Evolutionary conservation across 441 rosid species (phyloP), one percentile per base, ranked within the genome.

Genomic region (Mallotus repandus): DNA sequence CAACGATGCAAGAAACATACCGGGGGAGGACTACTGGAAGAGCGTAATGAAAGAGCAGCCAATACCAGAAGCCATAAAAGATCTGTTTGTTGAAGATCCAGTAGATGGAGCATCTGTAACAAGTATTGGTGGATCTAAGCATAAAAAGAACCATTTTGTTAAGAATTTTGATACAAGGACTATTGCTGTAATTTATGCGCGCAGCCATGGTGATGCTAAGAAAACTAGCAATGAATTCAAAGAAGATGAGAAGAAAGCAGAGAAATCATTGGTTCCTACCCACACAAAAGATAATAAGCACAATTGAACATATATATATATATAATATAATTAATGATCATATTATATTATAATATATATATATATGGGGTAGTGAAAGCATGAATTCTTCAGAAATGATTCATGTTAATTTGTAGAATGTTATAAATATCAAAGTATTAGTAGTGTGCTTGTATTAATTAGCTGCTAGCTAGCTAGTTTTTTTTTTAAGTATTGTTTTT

Each of bases 21-120:
- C 79, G 2, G 82, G 77, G 0, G 82, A 72, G 25, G 79, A 79
- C 2, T 81, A 84, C 48, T 84, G 86, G 86, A 79, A 70, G 69
- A 72, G 68, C 63, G 25, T 67, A 15, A 79, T 74, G 78, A 81
- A 77, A 54, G 83, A 76, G 21, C 73, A 81, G 35, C 68, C 74
- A 3, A 66, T 79, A 57, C 84, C 86, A 4, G 71, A 75, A 19
- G 78, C 81, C 22, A 69, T 81, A 3, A 58, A 43, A 48, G 69
- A 69, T 9, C 81, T 75, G 22, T 11, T 75, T 32, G 70, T 45
- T 67, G 38, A 61, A 72, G 75, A 58, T 38, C 49, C 50, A 1
- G 32, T 3, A 38, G 72, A 72, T 2, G 59, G 52, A 16, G 66
- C 15, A 6, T 11, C 9, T 35, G 10, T 48, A 25, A 9, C 46